These are phyloP conservation scores for barrel medic (Medicago truncatula) DNA, from an alignment of 306 rosid genomes.

Conservation along the genomic window DNA sequence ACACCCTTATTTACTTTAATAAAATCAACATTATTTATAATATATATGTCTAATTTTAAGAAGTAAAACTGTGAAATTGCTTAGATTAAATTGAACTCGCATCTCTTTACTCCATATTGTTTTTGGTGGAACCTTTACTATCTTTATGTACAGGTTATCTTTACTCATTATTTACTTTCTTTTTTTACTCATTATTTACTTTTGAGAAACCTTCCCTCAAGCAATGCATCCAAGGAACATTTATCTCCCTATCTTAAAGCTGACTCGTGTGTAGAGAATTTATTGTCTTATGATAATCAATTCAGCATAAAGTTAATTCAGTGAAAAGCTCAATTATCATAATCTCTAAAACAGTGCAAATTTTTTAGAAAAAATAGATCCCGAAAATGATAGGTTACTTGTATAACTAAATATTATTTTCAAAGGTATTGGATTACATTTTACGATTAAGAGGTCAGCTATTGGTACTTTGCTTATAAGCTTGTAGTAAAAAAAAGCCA, in stretches of 20 bases:
- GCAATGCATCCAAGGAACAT: background rate
- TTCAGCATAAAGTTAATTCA: background rate
- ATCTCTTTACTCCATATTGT: background rate
- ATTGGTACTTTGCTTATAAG: slow-evolving; percentile 16
- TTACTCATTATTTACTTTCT: background rate
- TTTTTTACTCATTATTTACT: background rate
- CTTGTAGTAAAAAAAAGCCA: background rate
- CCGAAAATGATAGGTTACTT: slow-evolving; percentile 41
- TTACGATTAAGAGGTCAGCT: slow-evolving; percentile 28
- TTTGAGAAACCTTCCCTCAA: slow-evolving; percentile 20
- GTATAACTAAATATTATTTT: slow-evolving; percentile 45
- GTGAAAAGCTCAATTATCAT: background rate
- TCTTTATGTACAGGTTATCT: background rate
- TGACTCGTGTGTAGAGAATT: too few relatives aligned
- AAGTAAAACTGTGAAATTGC: background rate
- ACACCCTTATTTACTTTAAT: background rate
- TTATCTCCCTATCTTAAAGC: background rate
- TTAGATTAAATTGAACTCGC: background rate
- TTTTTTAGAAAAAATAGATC: background rate
- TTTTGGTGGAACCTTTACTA: background rate
- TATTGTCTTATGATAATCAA: too few relatives aligned
- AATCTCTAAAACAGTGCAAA: too few relatives aligned
- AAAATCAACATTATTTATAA: too few relatives aligned
- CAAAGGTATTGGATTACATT: slow-evolving; percentile 22
- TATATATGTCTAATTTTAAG: background rate